A percentile compares a stretch with the other conserved stretches of the same genome.
Evolutionary conservation across 73 alveolate genomes (phyloP).

Genomic region (Paraurostyla sp.): DNA sequence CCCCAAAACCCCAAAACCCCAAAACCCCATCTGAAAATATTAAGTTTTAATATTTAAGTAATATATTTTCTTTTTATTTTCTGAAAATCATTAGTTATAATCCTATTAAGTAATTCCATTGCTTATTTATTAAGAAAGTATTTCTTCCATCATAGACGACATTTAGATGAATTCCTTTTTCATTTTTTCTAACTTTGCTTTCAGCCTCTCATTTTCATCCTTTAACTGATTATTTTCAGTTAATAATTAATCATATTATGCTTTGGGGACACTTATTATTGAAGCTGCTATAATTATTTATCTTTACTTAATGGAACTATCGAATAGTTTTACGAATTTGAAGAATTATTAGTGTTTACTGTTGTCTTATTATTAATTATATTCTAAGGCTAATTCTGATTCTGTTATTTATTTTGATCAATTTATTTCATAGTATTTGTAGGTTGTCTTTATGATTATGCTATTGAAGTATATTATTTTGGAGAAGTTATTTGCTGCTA

Average conservation of each 20-base stretch:
- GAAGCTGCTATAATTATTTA: neutral
- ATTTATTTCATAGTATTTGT: too few relatives aligned
- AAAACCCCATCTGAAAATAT: too few relatives aligned
- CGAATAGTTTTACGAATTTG: neutral
- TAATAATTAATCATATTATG: neutral
- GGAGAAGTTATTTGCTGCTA: too few relatives aligned
- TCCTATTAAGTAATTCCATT: neutral
- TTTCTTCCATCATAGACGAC: neutral
- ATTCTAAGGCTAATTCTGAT: too few relatives aligned
- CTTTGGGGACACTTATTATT: neutral
- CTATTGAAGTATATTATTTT: too few relatives aligned
- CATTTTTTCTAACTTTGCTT: constrained; percentile 14
- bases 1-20: too few relatives aligned
- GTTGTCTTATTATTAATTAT: too few relatives aligned
- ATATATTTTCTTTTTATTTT: neutral
- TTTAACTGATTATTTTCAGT: neutral
- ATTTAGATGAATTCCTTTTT: neutral
- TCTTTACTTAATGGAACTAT: neutral
- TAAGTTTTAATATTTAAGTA: too few relatives aligned
- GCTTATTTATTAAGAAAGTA: neutral
- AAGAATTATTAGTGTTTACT: too few relatives aligned
- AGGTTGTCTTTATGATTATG: too few relatives aligned
- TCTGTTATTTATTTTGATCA: too few relatives aligned
- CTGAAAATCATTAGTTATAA: too few relatives aligned
- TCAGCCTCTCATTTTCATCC: neutral